A percentile compares a stretch with the other conserved stretches of the same genome.
These are phyloP conservation scores for Lyophyllum semitale DNA, from an alignment of 768 basidiomycete species.

Conservation along the genomic window DNA sequence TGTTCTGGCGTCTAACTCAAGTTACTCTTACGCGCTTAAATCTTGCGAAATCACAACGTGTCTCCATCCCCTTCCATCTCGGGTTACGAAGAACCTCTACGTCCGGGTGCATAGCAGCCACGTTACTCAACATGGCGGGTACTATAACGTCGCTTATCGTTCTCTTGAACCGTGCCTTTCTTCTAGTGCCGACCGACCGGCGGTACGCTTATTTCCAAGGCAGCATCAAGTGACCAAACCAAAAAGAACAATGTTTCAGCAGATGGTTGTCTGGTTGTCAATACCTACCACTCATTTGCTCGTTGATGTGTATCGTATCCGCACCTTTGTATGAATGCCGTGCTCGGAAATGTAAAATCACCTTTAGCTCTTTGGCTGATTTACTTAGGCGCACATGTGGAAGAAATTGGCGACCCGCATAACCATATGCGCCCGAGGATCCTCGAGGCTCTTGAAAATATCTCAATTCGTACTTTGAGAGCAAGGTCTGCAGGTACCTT, in stretches of 20 bases:
- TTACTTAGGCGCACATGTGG: background rate
- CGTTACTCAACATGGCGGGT: too few relatives aligned
- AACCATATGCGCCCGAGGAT: background rate
- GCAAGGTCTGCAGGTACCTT: too few relatives aligned
- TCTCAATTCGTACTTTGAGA: background rate
- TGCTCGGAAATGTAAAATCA: background rate
- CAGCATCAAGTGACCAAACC: background rate
- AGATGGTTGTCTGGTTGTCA: background rate
- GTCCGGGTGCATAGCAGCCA: background rate
- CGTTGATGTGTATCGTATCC: background rate
- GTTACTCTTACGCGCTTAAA: background rate
- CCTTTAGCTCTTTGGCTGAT: background rate
- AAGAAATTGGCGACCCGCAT: background rate
- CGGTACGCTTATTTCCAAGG: background rate
- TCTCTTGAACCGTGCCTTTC: too few relatives aligned
- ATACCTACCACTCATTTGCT: background rate
- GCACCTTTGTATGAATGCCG: constrained; percentile 3
- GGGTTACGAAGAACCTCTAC: background rate
- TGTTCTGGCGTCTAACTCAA: background rate
- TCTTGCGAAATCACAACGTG: background rate
- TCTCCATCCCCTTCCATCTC: background rate
- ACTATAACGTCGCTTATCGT: too few relatives aligned
- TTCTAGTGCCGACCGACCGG: too few relatives aligned
- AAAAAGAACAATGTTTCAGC: background rate
- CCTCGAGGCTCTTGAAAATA: constrained; percentile 1